phyloP scores from a whole-genome alignment of 2,329 filamentous ascomycete species.

The Lasiodiplodia hormozganensis region DNA sequence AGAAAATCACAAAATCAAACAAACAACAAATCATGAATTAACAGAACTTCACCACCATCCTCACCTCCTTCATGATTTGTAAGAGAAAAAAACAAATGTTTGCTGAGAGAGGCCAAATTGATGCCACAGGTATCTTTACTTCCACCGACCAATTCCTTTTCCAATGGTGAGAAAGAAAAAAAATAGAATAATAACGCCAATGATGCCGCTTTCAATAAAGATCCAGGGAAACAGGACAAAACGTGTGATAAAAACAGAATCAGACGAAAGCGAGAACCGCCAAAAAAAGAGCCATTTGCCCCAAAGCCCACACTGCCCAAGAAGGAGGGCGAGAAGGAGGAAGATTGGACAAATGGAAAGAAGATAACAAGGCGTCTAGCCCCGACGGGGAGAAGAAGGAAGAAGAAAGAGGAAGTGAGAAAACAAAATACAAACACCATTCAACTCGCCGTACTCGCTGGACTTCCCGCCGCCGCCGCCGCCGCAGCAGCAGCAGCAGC shows the following conservation, averaged over 20 bases:
- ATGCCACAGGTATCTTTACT: background rate
- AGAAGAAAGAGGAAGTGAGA: background rate
- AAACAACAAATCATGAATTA: no score
- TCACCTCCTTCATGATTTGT: no score
- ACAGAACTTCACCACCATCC: no score
- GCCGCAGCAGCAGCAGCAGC: background rate
- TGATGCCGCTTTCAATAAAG: constrained; percentile 15
- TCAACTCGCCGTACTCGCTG: constrained; percentile 19
- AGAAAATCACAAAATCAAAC: no score
- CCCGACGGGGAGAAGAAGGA: background rate
- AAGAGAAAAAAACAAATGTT: background rate
- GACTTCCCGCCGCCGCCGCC: constrained; percentile 4
- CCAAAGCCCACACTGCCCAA: background rate
- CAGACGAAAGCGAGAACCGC: background rate
- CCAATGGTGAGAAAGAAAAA: background rate
- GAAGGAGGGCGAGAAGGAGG: background rate
- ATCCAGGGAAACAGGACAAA: background rate
- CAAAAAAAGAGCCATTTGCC: background rate
- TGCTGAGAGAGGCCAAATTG: background rate
- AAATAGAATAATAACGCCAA: background rate
- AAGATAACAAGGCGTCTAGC: background rate
- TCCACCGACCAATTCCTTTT: background rate
- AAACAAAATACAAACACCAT: background rate
- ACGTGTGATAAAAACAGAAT: background rate
- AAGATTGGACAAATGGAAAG: background rate